Evolutionary conservation across 305 asterid genomes (phyloP), one percentile per base, ranked within the genome.

Genomic region (Fraxinus dipetala): DNA sequence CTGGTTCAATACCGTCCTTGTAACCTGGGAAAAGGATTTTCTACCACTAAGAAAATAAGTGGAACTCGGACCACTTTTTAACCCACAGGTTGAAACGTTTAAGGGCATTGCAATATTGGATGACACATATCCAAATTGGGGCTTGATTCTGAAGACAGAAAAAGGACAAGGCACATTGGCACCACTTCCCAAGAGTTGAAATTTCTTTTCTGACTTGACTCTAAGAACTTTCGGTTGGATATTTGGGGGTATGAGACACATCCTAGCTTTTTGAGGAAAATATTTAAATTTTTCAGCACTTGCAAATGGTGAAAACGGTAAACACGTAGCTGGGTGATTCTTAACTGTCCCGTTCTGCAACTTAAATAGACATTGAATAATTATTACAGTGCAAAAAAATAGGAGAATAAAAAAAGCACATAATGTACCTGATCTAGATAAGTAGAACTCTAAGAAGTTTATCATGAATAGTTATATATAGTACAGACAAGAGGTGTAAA

Each of bases 281-380:
- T 75, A 78, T 79, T 78, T 82, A 28, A 82, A 74, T 75, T 83
- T 85, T 45, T 81, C 78, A 48, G 83, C 83, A 74, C 84, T 88
- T 78, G 84, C 40, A 78, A 91, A 88, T 45, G 87, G 35, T 11
- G 95, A 82, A 83, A 82, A 87, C 84, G 67, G 89, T 73, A 88
- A 83, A 80, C 86, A 82, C 80, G 82, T 76, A 22, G 80, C 86
- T 31, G 93, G 86, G 30, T 85, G 87, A 70, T 86, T 83, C 76
- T 85, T 87, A 20, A 90, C 75, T 77, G 89, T 81, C 86, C 87
- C 81, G 82, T 83, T 90, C 93, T 90, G 96, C 91, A 89, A 88
- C 92, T 89, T 84, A 51, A 80, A 83, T 36, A 65, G 51, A 84
- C 11, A 54, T 24, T 4, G 78, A 69, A 82, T 48, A 6, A 22